Conservation (phyloP, 106 monocot genomes). For the Dendrobium chrysotoxum region DNA sequence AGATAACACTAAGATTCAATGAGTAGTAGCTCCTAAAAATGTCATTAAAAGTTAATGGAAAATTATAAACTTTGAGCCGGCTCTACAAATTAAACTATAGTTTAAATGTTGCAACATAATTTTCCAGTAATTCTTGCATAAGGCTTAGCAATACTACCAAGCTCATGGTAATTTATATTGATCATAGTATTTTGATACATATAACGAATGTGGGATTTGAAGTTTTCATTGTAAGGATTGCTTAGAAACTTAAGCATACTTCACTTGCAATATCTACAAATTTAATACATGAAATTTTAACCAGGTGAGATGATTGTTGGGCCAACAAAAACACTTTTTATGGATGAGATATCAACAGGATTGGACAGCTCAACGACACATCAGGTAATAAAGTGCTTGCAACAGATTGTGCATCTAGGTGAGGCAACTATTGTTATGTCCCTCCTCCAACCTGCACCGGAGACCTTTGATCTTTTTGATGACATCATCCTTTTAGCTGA, state of each 20-base stretch:
- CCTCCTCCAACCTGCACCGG: slow-evolving; percentile 87
- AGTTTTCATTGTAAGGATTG: neutral
- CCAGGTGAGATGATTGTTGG: slow-evolving; percentile 93
- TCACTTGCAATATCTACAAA: neutral
- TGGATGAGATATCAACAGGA: slow-evolving; percentile 98
- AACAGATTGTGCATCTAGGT: slow-evolving; percentile 63
- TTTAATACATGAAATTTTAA: neutral
- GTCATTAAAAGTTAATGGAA: too few species aligned
- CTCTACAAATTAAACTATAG: neutral
- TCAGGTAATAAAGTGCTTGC: slow-evolving; percentile 70
- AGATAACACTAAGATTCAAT: too few species aligned
- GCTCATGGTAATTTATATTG: neutral
- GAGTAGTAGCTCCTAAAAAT: neutral
- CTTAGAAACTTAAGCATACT: neutral
- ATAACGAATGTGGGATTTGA: neutral
- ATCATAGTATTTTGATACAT: neutral
- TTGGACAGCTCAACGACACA: slow-evolving; percentile 81
- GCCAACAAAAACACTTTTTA: slow-evolving; percentile 72
- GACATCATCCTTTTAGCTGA: slow-evolving; percentile 19
- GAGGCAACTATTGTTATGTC: slow-evolving; percentile 69
- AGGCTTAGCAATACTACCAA: neutral
- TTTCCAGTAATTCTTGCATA: neutral
- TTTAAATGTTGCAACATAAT: neutral
- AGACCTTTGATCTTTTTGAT: slow-evolving; percentile 36
- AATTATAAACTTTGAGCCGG: too few species aligned